Base-by-base conservation (phyloP, 257 asterid species). In the Scutellaria barbata region DNA sequence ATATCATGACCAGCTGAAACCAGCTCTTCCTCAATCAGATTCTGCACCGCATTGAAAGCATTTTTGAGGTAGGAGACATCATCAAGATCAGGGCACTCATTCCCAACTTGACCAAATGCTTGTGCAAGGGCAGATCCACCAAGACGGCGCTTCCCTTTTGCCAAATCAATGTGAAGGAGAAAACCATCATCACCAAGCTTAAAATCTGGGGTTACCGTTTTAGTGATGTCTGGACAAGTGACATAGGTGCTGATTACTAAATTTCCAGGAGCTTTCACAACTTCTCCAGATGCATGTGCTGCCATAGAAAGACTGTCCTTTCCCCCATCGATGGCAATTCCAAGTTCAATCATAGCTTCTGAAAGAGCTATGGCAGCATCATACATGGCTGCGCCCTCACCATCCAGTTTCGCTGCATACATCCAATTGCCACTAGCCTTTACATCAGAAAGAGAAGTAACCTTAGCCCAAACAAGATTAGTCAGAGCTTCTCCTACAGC, bases 221-320 rank as follows among this genome's bases (percentile, higher is more conserved):
- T 91, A 20, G 96, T 94, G 48, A 94, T 89, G 63, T 94, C 98
- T 3, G 99, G 92, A 79, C 98, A 91, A 69, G 96, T 94, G 62
- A 91, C 96, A 56, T 89, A 94, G 8, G 96, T 35, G 77, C 99
- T 94, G 80, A 94, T 86, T 58, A 94, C 99, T 43, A 94, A 81
- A 80, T 89, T 94, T 57, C 99, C 98, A 46, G 98, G 96, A 62
- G 99, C 98, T 85, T 91, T 94, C 57, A 94, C 96, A 70, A 94
- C 90, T 80, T 94, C 98, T 40, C 84, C 92, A 1, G 95, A 82
- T 35, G 95, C 48, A 62, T 74, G 96, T 43, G 99, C 96, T 4
- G 98, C 96, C 98, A 94, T 91, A 65, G 99, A 91, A 68, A 94
- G 98, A 81, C 99, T 89, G 76, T 91, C 98, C 61, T 94, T 94